These are phyloP conservation scores for Cubamyces lactineus DNA, from an alignment of 768 basidiomycete genomes.

Conservation along the genomic window DNA sequence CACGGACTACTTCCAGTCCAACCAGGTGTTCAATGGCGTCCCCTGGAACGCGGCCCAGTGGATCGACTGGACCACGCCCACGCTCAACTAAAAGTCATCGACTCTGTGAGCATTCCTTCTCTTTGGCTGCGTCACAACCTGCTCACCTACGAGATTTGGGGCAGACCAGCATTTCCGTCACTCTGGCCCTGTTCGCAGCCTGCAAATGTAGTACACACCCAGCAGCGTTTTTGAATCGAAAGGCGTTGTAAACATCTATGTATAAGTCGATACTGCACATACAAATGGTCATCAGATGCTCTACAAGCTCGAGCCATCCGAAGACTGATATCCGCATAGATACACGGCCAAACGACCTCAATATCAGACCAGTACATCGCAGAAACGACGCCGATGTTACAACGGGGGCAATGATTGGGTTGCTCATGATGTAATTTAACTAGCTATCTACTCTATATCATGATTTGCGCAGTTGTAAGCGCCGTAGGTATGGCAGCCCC, in stretches of 20 bases:
- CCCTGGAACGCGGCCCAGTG: constrained; percentile 46
- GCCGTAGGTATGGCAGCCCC: no score
- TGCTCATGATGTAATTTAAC: no score
- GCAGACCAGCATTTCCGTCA: background rate
- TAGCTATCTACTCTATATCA: no score
- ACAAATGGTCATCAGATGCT: background rate
- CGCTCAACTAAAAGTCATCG: constrained; percentile 35
- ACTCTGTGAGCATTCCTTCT: background rate
- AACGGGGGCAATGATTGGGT: no score
- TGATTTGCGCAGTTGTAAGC: no score
- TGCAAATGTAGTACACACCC: background rate
- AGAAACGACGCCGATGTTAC: no score
- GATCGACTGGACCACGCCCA: constrained; percentile 55
- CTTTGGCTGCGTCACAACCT: background rate
- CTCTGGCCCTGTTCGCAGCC: no score
- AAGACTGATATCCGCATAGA: background rate
- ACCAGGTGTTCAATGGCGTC: constrained; percentile 43
- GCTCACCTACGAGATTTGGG: background rate
- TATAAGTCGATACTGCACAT: background rate
- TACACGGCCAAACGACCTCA: no score
- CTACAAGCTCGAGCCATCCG: background rate
- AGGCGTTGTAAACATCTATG: no score
- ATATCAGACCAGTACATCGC: no score
- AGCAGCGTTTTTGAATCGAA: background rate
- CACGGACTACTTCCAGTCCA: constrained; percentile 51